A percentile compares a stretch with the other conserved stretches of the same genome.
phyloP scores from a whole-genome alignment of 441 rosid genomes.

The Euphorbia neoarborescens region DNA sequence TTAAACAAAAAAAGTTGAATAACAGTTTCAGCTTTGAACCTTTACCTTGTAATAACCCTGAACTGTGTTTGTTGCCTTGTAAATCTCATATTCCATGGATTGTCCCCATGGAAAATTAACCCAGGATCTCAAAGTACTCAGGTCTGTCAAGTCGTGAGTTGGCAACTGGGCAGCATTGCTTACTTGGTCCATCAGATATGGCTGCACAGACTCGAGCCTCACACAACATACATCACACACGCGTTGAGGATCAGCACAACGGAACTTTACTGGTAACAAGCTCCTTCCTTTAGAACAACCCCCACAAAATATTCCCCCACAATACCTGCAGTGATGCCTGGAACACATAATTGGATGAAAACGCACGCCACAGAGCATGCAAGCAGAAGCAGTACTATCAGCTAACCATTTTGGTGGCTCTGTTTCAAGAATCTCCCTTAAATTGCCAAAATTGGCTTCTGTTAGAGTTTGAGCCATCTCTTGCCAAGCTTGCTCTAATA shows the following conservation, averaged over 20 bases:
- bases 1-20: not conserved
- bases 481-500: constrained; percentile 93
- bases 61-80: constrained; percentile 76
- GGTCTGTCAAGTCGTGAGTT: constrained; percentile 79
- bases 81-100: constrained; percentile 83
- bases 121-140: constrained; percentile 98
- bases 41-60: constrained; percentile 64
- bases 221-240: constrained; percentile 94
- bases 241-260: constrained; percentile 66
- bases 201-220: constrained; percentile 80
- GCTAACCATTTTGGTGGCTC: constrained; percentile 78
- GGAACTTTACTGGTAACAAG: constrained; percentile 70
- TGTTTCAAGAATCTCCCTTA: constrained; percentile 54
- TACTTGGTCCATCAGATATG: constrained; percentile 89
- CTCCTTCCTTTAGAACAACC: constrained; percentile 90
- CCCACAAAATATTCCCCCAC: constrained; percentile 85
- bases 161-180: constrained; percentile 90
- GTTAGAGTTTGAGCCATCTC: constrained; percentile 95
- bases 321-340: constrained; percentile 90
- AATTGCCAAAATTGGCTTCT: constrained; percentile 57
- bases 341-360: constrained; percentile 95
- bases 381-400: constrained; percentile 74
- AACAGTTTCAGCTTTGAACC: constrained; percentile 5
- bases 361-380: constrained; percentile 76
- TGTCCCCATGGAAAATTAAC: constrained; percentile 95